Percentiles rank a stretch among this genome's conserved stretches.
Conservation (phyloP, 2,329 filamentous ascomycete species). For the Aspergillus sojae region DNA sequence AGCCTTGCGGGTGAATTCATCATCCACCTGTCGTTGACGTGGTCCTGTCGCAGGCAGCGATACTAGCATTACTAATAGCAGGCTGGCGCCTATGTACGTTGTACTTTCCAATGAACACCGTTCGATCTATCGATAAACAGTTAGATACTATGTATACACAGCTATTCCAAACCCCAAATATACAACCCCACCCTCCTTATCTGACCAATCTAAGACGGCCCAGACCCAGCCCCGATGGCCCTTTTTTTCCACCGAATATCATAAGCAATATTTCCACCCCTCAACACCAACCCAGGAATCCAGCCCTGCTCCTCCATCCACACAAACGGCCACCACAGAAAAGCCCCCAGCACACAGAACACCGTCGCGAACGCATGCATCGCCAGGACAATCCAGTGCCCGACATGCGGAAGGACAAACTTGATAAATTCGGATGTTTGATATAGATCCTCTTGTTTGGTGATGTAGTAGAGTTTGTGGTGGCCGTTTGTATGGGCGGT, state of each 20-base stretch:
- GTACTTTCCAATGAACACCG: not conserved
- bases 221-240: not conserved
- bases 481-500: slow-evolving; percentile 18
- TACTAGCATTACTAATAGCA: not conserved
- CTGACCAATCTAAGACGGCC: not conserved
- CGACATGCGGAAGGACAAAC: slow-evolving; percentile 67
- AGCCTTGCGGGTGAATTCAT: not conserved
- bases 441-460: slow-evolving; percentile 78
- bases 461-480: slow-evolving; percentile 67
- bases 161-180: not conserved
- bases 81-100: not conserved
- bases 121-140: not conserved
- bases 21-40: not conserved
- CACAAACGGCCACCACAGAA: slow-evolving; percentile 54
- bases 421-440: slow-evolving; percentile 74
- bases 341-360: slow-evolving; percentile 64
- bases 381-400: slow-evolving; percentile 57
- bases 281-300: slow-evolving; percentile 26
- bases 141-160: not conserved
- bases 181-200: not conserved
- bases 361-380: slow-evolving; percentile 69
- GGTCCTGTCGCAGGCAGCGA: not conserved
- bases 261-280: slow-evolving; percentile 29
- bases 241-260: slow-evolving; percentile 17
- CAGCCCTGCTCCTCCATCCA: slow-evolving; percentile 50